phyloP scores from a whole-genome alignment of 2,329 filamentous ascomycete species.

The Ophiocordyceps sinensis region DNA sequence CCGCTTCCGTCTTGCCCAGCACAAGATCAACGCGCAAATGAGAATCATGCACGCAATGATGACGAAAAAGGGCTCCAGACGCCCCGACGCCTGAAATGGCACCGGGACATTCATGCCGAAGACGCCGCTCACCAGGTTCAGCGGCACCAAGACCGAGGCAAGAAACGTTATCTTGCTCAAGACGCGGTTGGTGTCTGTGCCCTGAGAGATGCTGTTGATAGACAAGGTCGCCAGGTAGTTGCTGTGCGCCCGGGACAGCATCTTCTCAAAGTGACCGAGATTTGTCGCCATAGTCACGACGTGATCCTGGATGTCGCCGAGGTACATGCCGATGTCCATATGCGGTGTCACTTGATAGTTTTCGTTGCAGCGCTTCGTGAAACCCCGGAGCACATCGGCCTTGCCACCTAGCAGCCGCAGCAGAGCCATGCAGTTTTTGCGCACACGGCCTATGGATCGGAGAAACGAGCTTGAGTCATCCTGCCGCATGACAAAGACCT shows the following conservation, averaged over 20 bases:
- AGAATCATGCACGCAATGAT: constrained; percentile 37
- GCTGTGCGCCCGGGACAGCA: constrained; percentile 82
- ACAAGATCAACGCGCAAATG: constrained; percentile 32
- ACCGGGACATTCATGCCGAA: constrained; percentile 81
- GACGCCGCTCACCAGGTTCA: constrained; percentile 79
- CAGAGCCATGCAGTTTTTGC: constrained; percentile 88
- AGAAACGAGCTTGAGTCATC: constrained; percentile 84
- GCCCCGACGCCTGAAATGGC: constrained; percentile 41
- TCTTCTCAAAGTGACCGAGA: constrained; percentile 91
- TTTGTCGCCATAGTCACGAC: constrained; percentile 99
- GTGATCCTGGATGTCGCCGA: constrained; percentile 97
- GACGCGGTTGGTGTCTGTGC: constrained; percentile 75
- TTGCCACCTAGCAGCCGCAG: constrained; percentile 91
- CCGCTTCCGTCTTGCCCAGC: constrained; percentile 28
- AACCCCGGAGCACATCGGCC: constrained; percentile 94
- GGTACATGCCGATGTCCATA: constrained; percentile 91
- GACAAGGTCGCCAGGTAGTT: constrained; percentile 94
- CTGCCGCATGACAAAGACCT: constrained; percentile 80
- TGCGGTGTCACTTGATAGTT: constrained; percentile 90
- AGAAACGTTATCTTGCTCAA: constrained; percentile 92
- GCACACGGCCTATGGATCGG: constrained; percentile 73
- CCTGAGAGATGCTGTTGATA: constrained; percentile 79
- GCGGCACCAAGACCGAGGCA: constrained; percentile 86
- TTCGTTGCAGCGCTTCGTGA: constrained; percentile 97
- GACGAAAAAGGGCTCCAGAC: constrained; percentile 40